Evolutionary conservation across 2,329 filamentous ascomycete genomes (phyloP), one percentile per base, ranked within the genome.

Genomic region (Aureobasidium pullulans): DNA sequence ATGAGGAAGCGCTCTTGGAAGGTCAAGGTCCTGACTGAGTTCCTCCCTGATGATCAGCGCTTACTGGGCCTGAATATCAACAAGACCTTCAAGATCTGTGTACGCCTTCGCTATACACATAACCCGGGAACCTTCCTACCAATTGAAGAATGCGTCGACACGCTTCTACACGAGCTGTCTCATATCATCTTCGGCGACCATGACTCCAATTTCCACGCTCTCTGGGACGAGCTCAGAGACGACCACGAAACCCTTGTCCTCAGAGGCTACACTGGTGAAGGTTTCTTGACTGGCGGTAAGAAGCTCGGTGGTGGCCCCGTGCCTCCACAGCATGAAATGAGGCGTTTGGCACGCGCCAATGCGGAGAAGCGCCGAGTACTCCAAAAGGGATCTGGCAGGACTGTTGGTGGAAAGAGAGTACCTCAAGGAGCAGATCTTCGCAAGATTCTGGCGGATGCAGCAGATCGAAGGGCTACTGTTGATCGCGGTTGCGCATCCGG

Each of bases 151-250:
- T 81, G 96, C 7, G 80, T 90, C 44, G 91, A 96, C 72, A 97
- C 93, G 0, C 88, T 97, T 85, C 83, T 97, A 19, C 93, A 97
- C 70, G 93, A 97, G 77, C 82, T 97, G 2, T 86, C 84, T n/a
- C 93, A 97, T 69, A 96, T 88, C 64, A 82, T 90, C 10, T 85
- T 87, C 71, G 90, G 90, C 0, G 89, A 89, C 1, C 93, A 97
- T 71, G 85, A 96, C 69, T 81, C 79, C 48, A 82, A 87, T 37
- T 97, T 97, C 69, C 85, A 96, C 65, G 85, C 85, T 0, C 77
- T 96, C 5, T 96, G 92, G 90, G 87, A 96, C 66, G 87, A 96
- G 69, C 82, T 96, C 4, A 85, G 93, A 19, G 89, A 93, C 60
- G 92, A 96, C 73, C 86, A 93, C 66, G 84, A 91, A 66, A 83